A percentile compares a stretch with the other conserved stretches of the same genome.
Evolutionary conservation across 306 rosid species (phyloP).

Genomic region (Inga oerstediana): DNA sequence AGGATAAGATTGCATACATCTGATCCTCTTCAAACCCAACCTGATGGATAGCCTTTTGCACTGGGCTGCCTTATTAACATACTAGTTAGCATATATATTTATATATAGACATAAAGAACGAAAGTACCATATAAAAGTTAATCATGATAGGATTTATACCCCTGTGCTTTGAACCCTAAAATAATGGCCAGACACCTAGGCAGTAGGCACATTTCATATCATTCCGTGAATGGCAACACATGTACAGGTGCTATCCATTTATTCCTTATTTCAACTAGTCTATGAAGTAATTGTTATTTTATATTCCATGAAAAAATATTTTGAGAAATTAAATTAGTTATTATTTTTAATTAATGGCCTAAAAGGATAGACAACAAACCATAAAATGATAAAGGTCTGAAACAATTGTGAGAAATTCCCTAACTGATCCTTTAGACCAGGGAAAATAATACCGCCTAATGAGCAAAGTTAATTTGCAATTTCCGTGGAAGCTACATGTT

Average conservation of each 20-base stretch:
- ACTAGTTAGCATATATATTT: background rate
- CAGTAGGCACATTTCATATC: too few species aligned
- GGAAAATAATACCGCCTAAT: background rate
- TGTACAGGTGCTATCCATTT: too few species aligned
- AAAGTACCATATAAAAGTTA: background rate
- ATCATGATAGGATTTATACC: background rate
- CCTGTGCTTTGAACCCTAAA: background rate
- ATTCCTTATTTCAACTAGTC: background rate
- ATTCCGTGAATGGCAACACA: too few species aligned
- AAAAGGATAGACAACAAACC: background rate
- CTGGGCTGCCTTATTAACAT: too few species aligned
- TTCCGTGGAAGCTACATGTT: constrained; percentile 24
- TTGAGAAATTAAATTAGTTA: too few species aligned
- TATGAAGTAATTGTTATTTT: background rate
- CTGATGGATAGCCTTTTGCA: too few species aligned
- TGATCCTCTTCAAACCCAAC: too few species aligned
- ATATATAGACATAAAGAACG: too few species aligned
- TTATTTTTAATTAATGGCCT: background rate
- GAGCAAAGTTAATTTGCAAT: constrained; percentile 21
- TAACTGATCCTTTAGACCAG: constrained; percentile 11
- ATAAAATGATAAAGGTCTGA: background rate
- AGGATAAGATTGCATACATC: too few species aligned
- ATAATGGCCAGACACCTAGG: too few species aligned
- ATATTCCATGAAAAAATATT: background rate
- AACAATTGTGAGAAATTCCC: background rate